A percentile compares a stretch with the other conserved stretches of the same genome.
phyloP scores from a whole-genome alignment of 1,284 basidiomycete genomes.

The Polyporus tsugae region DNA sequence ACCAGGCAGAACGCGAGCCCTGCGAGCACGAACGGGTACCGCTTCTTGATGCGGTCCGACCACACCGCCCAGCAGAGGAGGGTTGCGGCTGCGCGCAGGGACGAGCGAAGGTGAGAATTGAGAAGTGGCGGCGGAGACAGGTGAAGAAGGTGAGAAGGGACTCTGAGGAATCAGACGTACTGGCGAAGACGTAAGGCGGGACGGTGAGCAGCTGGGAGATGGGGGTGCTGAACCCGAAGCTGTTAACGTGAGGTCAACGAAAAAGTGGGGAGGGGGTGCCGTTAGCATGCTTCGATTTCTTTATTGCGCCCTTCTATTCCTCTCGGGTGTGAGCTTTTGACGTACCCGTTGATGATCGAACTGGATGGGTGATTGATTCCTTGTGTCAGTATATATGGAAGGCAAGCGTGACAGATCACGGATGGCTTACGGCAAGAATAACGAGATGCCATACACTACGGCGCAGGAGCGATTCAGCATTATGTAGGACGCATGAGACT shows the following conservation, averaged over 20 bases:
- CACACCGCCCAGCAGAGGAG: slow-evolving; percentile 61
- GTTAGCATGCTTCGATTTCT: neutral
- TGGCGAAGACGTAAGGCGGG: slow-evolving; percentile 71
- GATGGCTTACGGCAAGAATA: slow-evolving; percentile 36
- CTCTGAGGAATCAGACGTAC: slow-evolving; percentile 49
- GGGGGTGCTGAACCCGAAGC: slow-evolving; percentile 64
- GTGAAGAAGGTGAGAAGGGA: neutral
- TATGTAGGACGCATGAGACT: no score
- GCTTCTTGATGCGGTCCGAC: slow-evolving; percentile 65
- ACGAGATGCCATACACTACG: slow-evolving; percentile 33
- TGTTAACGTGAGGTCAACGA: slow-evolving; percentile 29
- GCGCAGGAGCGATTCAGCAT: neutral
- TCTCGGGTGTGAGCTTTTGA: neutral
- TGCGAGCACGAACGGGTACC: slow-evolving; percentile 67
- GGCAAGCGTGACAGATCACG: neutral
- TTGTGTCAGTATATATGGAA: no score
- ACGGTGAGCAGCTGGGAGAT: slow-evolving; percentile 75
- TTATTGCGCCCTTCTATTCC: neutral
- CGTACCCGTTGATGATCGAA: slow-evolving; percentile 67
- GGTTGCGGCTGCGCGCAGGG: slow-evolving; percentile 52
- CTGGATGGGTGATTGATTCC: slow-evolving; percentile 43
- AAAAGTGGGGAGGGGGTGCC: neutral
- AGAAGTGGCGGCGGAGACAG: neutral
- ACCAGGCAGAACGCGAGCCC: slow-evolving; percentile 61
- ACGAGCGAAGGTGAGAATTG: neutral